Percentiles rank a stretch among this genome's conserved stretches.
phyloP scores from a whole-genome alignment of 2,329 filamentous ascomycete species.

The Coniochaeta prunicola region DNA sequence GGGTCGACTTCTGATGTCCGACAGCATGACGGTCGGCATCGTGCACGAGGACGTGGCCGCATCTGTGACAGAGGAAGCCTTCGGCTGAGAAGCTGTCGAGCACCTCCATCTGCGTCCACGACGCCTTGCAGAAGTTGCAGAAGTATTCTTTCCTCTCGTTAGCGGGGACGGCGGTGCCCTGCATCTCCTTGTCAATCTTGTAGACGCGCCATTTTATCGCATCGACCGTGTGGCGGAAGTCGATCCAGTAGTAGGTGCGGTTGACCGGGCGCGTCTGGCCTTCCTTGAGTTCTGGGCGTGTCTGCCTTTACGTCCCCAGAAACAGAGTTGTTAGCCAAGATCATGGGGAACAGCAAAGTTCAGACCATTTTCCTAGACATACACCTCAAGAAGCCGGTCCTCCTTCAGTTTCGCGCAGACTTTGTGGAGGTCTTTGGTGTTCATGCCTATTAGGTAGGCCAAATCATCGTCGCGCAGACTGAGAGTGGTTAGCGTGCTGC shows the following conservation, averaged over 20 bases:
- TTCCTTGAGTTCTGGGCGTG: slow-evolving; percentile 69
- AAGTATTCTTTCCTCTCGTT: slow-evolving; percentile 88
- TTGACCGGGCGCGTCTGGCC: slow-evolving; percentile 76
- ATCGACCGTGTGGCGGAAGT: slow-evolving; percentile 90
- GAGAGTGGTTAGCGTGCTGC: slow-evolving; percentile 16
- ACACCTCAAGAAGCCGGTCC: slow-evolving; percentile 79
- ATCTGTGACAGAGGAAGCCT: slow-evolving; percentile 81
- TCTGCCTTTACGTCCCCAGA: slow-evolving; percentile 41
- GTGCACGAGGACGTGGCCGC: slow-evolving; percentile 56
- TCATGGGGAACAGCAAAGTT: neutral
- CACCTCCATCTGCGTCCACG: slow-evolving; percentile 88
- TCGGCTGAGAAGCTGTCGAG: slow-evolving; percentile 63
- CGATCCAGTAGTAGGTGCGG: slow-evolving; percentile 94
- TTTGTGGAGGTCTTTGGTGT: slow-evolving; percentile 86
- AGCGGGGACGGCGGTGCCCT: slow-evolving; percentile 71
- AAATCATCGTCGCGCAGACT: slow-evolving; percentile 80
- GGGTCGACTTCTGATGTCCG: slow-evolving; percentile 65
- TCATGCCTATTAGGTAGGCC: slow-evolving; percentile 78
- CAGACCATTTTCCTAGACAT: slow-evolving; percentile 25
- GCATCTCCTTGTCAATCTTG: slow-evolving; percentile 80
- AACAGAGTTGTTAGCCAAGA: slow-evolving; percentile 5
- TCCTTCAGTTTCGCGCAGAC: slow-evolving; percentile 79
- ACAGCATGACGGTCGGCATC: slow-evolving; percentile 61
- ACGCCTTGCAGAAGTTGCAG: slow-evolving; percentile 71
- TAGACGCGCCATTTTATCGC: slow-evolving; percentile 93